Evolutionary conservation across 2,329 filamentous ascomycete species (phyloP).

Genomic region (Penicillium sp.): DNA sequence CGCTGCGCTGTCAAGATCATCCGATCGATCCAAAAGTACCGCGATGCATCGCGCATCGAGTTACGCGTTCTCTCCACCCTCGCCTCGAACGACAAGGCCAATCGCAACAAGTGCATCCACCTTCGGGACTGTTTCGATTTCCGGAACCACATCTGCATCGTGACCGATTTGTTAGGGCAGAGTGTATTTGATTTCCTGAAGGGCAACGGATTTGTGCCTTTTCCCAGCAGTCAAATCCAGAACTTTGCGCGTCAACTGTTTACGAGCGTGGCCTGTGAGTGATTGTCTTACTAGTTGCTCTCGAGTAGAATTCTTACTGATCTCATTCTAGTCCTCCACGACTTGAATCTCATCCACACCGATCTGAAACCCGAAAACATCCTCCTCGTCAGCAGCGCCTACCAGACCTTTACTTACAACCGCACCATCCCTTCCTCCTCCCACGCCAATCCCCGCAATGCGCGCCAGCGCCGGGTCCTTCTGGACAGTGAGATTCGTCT

Average conservation of each 20-base stretch:
- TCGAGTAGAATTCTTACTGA: conserved; percentile 29
- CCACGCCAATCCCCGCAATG: conserved; percentile 57
- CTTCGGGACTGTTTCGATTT: conserved; percentile 96
- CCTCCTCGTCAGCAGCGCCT: conserved; percentile 64
- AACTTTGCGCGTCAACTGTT: conserved; percentile 93
- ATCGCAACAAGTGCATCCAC: conserved; percentile 96
- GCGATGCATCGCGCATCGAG: conserved; percentile 93
- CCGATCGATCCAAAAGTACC: conserved; percentile 95
- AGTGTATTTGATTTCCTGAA: conserved; percentile 99
- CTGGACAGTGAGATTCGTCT: conserved; percentile 67
- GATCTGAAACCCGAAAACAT: conserved; percentile 71
- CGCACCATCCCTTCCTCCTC: conserved; percentile 67
- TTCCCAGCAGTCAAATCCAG: conserved; percentile 98
- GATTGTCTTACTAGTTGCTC: background rate
- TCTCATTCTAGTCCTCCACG: conserved; percentile 74
- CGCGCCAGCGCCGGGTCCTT: conserved; percentile 64
- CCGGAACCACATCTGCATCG: conserved; percentile 91
- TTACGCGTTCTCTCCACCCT: conserved; percentile 88
- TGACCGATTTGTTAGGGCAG: conserved; percentile 78
- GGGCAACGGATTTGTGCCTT: conserved; percentile 90
- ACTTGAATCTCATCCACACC: conserved; percentile 95
- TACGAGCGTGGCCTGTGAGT: conserved; percentile 96
- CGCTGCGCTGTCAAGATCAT: conserved; percentile 98
- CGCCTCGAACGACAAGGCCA: conserved; percentile 85
- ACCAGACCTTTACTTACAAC: conserved; percentile 71